These are phyloP conservation scores for Hemisphaericaspora subhashii DNA, from an alignment of 1,139 yeast genomes.

Conservation along the genomic window DNA sequence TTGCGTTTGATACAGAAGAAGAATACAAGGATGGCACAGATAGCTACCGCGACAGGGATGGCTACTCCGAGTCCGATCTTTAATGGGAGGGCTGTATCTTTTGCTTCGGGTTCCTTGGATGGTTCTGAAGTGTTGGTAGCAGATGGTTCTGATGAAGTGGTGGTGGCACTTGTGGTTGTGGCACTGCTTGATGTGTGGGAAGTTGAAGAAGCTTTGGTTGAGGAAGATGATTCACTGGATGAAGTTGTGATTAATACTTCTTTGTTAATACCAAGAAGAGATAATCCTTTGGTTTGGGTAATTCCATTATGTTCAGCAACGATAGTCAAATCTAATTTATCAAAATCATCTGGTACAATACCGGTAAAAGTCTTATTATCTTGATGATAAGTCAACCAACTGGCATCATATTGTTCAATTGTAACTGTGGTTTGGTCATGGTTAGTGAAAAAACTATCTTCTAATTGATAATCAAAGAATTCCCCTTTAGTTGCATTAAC, in stretches of 20 bases:
- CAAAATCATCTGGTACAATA: conserved; percentile 59
- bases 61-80: conserved; percentile 83
- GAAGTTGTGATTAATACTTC: conserved; percentile 20
- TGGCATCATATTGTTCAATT: conserved; percentile 35
- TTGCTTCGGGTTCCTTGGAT: conserved; percentile 15
- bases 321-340: conserved; percentile 48
- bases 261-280: conserved; percentile 55
- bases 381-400: conserved; percentile 66
- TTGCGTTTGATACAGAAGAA: conserved; percentile 59
- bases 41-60: conserved; percentile 66
- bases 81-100: conserved; percentile 51
- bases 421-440: conserved; percentile 49
- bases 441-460: conserved; percentile 56
- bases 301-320: conserved; percentile 46
- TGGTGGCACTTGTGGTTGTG: conserved; percentile 18
- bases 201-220: conserved; percentile 22
- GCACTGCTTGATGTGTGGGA: conserved; percentile 23
- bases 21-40: conserved; percentile 48
- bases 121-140: conserved; percentile 11
- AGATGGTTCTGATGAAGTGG: conserved; percentile 14
- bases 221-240: conserved; percentile 24
- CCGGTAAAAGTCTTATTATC: conserved; percentile 71
- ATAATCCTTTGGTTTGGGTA: conserved; percentile 44
- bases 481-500: conserved; percentile 67
- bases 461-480: conserved; percentile 55